These are phyloP conservation scores for Cetraspora pellucida DNA, from an alignment of 192 early-diverging fungal species.

Conservation along the genomic window DNA sequence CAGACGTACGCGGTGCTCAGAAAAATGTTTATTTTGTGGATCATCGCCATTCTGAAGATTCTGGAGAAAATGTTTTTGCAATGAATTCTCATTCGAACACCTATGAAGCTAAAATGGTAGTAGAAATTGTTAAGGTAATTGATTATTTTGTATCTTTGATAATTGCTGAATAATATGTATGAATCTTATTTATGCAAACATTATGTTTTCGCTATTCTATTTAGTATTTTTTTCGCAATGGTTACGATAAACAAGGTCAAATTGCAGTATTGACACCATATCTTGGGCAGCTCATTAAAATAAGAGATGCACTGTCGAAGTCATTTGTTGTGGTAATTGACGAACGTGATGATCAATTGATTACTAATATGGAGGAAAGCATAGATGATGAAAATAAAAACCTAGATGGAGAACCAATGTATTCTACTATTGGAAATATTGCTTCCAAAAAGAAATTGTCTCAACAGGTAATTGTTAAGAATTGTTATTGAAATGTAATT, in stretches of 20 bases:
- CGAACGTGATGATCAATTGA: constrained; percentile 6
- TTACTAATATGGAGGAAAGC: not conserved
- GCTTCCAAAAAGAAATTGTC: not conserved
- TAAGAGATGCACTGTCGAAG: constrained; percentile 39
- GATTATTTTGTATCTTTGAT: not conserved
- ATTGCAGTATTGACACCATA: constrained; percentile 62
- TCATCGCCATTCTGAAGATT: constrained; percentile 50
- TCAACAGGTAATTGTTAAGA: not conserved
- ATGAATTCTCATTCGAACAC: constrained; percentile 52
- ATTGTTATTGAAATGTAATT: not conserved
- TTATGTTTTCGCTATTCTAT: not conserved
- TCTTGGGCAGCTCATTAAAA: constrained; percentile 50
- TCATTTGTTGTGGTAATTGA: constrained; percentile 40
- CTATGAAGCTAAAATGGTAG: constrained; percentile 55
- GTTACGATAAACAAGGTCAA: constrained; percentile 47
- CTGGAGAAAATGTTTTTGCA: constrained; percentile 38
- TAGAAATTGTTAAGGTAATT: constrained; percentile 38
- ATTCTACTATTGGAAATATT: not conserved
- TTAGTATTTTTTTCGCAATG: constrained; percentile 52
- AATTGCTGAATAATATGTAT: too few species aligned
- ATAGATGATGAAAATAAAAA: not conserved
- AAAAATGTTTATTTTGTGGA: constrained; percentile 52
- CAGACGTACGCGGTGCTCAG: constrained; percentile 47
- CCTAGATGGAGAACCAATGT: not conserved
- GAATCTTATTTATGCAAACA: not conserved